Conservation (phyloP, 2,329 filamentous ascomycete species). For the Botryotinia narcissicola region DNA sequence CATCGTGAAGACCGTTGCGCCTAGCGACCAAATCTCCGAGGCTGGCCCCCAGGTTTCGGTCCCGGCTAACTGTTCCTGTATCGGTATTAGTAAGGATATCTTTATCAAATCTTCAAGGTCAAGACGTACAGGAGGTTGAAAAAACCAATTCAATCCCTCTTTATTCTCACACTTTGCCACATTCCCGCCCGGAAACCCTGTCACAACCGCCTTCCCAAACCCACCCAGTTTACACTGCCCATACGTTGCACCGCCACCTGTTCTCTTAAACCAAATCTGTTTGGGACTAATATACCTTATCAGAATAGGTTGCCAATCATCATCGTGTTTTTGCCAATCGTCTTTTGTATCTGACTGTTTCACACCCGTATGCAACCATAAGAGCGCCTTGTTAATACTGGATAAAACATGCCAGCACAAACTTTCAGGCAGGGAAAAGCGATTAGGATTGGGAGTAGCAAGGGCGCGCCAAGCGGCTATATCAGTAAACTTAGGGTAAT, state of each 20-base stretch:
- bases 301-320: constrained; percentile 52
- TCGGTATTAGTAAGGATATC: not conserved
- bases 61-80: constrained; percentile 34
- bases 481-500: constrained; percentile 25
- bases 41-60: constrained; percentile 25
- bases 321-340: constrained; percentile 36
- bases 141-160: constrained; percentile 21
- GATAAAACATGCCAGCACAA: constrained; percentile 56
- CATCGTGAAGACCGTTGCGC: constrained; percentile 36
- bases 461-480: constrained; percentile 29
- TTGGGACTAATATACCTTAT: constrained; percentile 48
- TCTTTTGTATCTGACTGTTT: constrained; percentile 32
- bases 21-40: constrained; percentile 34
- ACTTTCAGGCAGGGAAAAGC: constrained; percentile 46
- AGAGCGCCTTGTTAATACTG: constrained; percentile 48
- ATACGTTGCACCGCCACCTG: constrained; percentile 49
- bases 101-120: accelerated
- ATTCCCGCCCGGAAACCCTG: constrained; percentile 24
- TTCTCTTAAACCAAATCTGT: constrained; percentile 53
- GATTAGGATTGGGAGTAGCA: constrained; percentile 30
- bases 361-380: constrained; percentile 52
- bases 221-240: constrained; percentile 54
- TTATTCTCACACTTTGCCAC: constrained; percentile 25
- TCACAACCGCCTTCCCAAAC: constrained; percentile 42
- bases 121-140: not conserved